These are phyloP conservation scores for Plasmopara halstedii DNA, from an alignment of 352 stramenopile species.

Conservation along the genomic window DNA sequence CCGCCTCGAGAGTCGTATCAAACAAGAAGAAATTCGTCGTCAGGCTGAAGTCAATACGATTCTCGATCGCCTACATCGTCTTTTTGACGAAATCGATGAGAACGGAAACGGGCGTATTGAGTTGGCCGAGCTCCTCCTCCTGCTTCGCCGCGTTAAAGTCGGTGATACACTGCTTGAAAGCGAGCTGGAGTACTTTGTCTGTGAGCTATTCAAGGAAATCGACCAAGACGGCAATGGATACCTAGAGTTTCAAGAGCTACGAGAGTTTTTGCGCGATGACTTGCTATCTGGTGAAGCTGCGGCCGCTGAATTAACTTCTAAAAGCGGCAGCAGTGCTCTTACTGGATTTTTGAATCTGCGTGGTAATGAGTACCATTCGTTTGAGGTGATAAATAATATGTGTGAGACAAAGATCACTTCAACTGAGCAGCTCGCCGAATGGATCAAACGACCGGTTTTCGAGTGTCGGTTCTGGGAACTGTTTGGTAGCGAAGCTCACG, in stretches of 20 bases:
- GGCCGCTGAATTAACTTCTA: conserved; percentile 3
- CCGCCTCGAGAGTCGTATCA: conserved; percentile 41
- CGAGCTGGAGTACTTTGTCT: conserved; percentile 58
- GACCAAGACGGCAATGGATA: conserved; percentile 87
- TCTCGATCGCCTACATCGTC: conserved; percentile 40
- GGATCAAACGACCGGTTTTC: conserved; percentile 36
- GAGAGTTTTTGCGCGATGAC: conserved; percentile 61
- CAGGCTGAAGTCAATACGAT: conserved; percentile 50
- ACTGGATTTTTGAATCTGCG: conserved; percentile 57
- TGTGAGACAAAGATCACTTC: conserved; percentile 48
- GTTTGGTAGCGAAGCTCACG: conserved; percentile 43
- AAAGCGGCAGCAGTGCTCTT: conserved; percentile 38
- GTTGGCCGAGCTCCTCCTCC: conserved; percentile 45
- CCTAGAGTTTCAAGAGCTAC: conserved; percentile 94
- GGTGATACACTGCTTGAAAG: conserved; percentile 53
- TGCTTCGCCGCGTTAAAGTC: conserved; percentile 59
- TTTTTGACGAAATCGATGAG: conserved; percentile 68
- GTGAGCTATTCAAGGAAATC: conserved; percentile 83
- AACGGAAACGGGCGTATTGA: conserved; percentile 64
- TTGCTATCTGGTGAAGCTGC: conserved; percentile 25
- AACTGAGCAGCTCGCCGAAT: conserved; percentile 39
- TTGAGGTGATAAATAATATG: conserved; percentile 48
- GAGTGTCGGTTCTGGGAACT: conserved; percentile 53
- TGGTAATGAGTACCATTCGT: conserved; percentile 58
- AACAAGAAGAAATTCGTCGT: conserved; percentile 42